Percentiles rank a stretch among this genome's conserved stretches.
phyloP scores from a whole-genome alignment of 768 basidiomycete genomes.

The Gautieria morchelliformis region DNA sequence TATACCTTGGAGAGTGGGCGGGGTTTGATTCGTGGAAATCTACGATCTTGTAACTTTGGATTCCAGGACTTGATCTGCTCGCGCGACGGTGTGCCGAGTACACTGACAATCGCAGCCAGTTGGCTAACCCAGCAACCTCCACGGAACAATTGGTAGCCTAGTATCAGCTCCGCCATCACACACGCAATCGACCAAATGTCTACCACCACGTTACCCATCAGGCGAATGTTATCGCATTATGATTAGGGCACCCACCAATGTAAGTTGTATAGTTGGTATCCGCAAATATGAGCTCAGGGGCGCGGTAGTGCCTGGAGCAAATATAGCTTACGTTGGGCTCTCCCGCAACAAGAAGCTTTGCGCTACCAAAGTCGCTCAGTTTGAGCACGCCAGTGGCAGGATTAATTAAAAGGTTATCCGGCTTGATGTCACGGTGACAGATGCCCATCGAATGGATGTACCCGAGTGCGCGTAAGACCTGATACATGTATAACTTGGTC shows the following conservation, averaged over 20 bases:
- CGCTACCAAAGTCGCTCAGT: slow-evolving; percentile 97
- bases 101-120: slow-evolving; percentile 99
- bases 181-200: slow-evolving; percentile 99
- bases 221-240: background rate
- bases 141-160: slow-evolving; percentile 97
- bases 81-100: slow-evolving; percentile 93
- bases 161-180: slow-evolving; percentile 99
- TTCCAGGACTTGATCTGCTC: slow-evolving; percentile 99
- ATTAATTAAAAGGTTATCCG: slow-evolving; percentile 96
- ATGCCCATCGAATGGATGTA: slow-evolving; percentile 99
- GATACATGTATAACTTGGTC: slow-evolving; percentile 99
- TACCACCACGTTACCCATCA: slow-evolving; percentile 20
- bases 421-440: slow-evolving; percentile 99
- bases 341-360: slow-evolving; percentile 94
- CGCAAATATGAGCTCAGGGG: slow-evolving; percentile 98
- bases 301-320: slow-evolving; percentile 98
- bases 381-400: slow-evolving; percentile 95
- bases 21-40: slow-evolving; percentile 99
- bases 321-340: slow-evolving; percentile 99
- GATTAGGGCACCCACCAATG: slow-evolving; percentile 58
- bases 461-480: slow-evolving; percentile 93
- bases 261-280: slow-evolving; percentile 99
- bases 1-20: slow-evolving; percentile 93
- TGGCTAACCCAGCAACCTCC: slow-evolving; percentile 99
- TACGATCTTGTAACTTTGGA: slow-evolving; percentile 99